A percentile compares a stretch with the other conserved stretches of the same genome.
Conservation (phyloP, 2,329 filamentous ascomycete species). For the Colletotrichum agaves region DNA sequence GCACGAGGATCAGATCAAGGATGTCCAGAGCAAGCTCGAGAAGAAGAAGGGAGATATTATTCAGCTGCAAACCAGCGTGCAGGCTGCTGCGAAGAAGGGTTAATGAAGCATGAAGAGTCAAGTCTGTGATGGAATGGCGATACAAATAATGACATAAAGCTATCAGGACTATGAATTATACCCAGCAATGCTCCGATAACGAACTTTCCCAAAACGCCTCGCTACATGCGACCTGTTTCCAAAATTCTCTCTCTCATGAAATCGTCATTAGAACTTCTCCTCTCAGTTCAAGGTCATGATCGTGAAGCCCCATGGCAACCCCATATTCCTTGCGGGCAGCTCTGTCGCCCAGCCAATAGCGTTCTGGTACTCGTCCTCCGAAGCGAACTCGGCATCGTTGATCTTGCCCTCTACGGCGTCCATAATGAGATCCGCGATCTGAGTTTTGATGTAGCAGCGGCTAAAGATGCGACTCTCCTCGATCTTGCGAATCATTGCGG, state of each 20-base stretch:
- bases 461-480: constrained; percentile 45
- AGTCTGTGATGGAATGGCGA: constrained; percentile 33
- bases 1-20: constrained; percentile 64
- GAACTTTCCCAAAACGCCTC: constrained; percentile 26
- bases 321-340: constrained; percentile 49
- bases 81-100: constrained; percentile 50
- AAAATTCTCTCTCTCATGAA: constrained; percentile 8
- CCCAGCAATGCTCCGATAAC: constrained; percentile 35
- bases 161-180: constrained; percentile 36
- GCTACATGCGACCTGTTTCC: neutral
- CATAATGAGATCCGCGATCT: constrained; percentile 48
- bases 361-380: constrained; percentile 39
- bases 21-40: constrained; percentile 66
- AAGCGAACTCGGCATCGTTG: constrained; percentile 28
- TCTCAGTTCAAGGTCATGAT: constrained; percentile 51
- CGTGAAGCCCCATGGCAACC: constrained; percentile 50
- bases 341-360: constrained; percentile 44
- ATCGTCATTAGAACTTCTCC: constrained; percentile 3
- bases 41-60: constrained; percentile 70
- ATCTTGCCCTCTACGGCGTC: constrained; percentile 42
- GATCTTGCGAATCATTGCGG: constrained; percentile 44
- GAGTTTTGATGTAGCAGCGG: constrained; percentile 47
- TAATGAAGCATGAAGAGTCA: constrained; percentile 2
- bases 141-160: constrained; percentile 24
- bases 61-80: constrained; percentile 62